phyloP scores from a whole-genome alignment of 345 rosid genomes.

The Citrus unshiu region DNA sequence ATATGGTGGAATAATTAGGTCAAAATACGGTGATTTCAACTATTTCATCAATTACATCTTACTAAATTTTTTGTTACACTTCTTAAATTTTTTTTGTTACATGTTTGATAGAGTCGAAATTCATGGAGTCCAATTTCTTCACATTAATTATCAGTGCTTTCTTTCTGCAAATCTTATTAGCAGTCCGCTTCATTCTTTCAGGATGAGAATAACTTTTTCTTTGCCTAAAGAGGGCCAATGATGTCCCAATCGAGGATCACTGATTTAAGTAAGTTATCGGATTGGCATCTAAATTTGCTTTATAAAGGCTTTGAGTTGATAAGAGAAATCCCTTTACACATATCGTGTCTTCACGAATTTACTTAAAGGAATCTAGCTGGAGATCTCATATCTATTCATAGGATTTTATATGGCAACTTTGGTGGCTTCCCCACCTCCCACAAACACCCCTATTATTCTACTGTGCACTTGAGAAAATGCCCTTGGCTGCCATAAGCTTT shows the following conservation, averaged over 20 bases:
- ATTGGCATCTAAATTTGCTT: constrained; percentile 36
- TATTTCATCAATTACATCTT: too few relatives aligned
- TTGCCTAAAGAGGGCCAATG: constrained; percentile 21
- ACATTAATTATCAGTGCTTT: too few relatives aligned
- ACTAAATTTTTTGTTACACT: too few relatives aligned
- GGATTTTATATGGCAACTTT: neutral
- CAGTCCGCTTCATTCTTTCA: too few relatives aligned
- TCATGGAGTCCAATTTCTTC: too few relatives aligned
- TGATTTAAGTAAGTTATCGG: constrained; percentile 26
- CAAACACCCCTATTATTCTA: too few relatives aligned
- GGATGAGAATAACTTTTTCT: constrained; percentile 15
- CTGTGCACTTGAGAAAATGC: too few relatives aligned
- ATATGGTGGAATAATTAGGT: neutral
- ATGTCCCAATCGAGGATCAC: constrained; percentile 10
- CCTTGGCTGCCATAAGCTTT: too few relatives aligned
- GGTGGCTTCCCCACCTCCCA: neutral
- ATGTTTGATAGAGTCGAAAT: too few relatives aligned
- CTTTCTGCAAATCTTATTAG: too few relatives aligned
- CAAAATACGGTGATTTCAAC: neutral
- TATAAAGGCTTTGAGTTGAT: constrained; percentile 22
- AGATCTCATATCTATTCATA: neutral
- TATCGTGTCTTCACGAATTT: neutral
- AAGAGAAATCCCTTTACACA: constrained; percentile 6
- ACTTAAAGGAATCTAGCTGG: constrained; percentile 34
- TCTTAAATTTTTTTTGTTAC: too few relatives aligned